Conservation (phyloP, 495 filamentous ascomycete genomes). For the Aspergillus avenaceus region DNA sequence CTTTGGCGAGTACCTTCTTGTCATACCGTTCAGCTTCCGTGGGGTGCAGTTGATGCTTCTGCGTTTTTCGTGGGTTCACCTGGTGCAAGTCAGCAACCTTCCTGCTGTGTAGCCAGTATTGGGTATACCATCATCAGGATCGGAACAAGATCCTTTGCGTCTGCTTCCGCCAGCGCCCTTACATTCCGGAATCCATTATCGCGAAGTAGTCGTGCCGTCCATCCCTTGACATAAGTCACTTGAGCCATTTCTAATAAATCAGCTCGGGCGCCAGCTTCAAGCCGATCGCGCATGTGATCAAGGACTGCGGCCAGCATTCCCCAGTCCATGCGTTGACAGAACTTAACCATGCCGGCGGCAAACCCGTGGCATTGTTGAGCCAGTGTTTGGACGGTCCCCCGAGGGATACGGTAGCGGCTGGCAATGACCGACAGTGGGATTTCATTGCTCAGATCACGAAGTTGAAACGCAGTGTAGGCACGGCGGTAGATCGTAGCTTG, state of each 20-base stretch:
- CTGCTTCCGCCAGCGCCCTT: conserved; percentile 62
- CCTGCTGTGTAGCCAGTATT: background rate
- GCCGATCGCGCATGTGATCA: conserved; percentile 71
- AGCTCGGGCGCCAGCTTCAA: conserved; percentile 69
- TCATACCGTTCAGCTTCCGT: conserved; percentile 60
- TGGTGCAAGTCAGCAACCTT: conserved; percentile 5
- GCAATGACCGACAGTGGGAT: conserved; percentile 67
- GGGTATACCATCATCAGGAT: conserved; percentile 59
- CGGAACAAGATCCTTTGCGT: conserved; percentile 63
- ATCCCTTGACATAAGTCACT: conserved; percentile 74
- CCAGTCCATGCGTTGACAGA: conserved; percentile 73
- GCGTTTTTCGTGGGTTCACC: conserved; percentile 50
- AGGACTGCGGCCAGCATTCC: conserved; percentile 69
- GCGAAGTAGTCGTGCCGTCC: conserved; percentile 70
- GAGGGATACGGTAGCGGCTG: conserved; percentile 62
- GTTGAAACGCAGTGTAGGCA: conserved; percentile 75
- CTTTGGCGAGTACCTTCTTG: conserved; percentile 61
- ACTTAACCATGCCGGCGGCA: conserved; percentile 71
- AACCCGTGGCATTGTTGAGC: conserved; percentile 76
- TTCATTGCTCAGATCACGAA: conserved; percentile 80
- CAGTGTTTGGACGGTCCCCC: conserved; percentile 68
- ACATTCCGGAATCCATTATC: conserved; percentile 73
- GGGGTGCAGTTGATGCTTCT: conserved; percentile 52
- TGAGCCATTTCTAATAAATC: conserved; percentile 71
- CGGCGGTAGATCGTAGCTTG: conserved; percentile 64